phyloP scores from a whole-genome alignment of 768 basidiomycete species.

The Suillus luteus region DNA sequence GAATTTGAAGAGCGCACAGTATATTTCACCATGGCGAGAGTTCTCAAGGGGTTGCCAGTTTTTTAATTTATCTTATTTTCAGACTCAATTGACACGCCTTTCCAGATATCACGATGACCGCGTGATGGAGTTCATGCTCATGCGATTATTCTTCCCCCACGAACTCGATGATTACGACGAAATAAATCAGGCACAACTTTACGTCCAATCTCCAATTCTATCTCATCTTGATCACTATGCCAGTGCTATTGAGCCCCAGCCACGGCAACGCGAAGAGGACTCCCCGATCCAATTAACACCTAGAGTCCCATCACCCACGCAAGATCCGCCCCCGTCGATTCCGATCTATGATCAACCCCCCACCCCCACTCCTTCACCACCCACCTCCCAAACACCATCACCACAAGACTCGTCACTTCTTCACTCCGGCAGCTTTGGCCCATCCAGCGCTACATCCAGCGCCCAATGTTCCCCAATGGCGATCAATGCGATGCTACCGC shows the following conservation, averaged over 20 bases:
- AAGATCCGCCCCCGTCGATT: conserved; percentile 8
- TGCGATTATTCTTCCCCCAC: conserved; percentile 64
- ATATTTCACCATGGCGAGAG: conserved; percentile 76
- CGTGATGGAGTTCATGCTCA: conserved; percentile 71
- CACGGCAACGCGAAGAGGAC: not conserved
- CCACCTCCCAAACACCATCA: conserved; percentile 30
- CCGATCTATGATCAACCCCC: conserved; percentile 20
- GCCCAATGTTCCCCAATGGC: conserved; percentile 28
- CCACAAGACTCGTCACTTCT: conserved; percentile 27
- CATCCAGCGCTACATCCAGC: conserved; percentile 12
- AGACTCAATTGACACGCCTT: conserved; percentile 9
- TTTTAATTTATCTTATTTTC: conserved; percentile 4
- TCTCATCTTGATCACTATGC: conserved; percentile 8
- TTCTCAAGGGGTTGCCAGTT: conserved; percentile 52
- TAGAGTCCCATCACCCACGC: conserved; percentile 4
- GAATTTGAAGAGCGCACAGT: conserved; percentile 73
- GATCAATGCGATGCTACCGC: conserved; percentile 23
- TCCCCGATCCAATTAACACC: not conserved
- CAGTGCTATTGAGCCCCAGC: not conserved
- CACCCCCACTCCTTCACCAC: conserved; percentile 30
- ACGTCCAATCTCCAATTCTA: conserved; percentile 8
- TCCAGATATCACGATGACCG: conserved; percentile 59
- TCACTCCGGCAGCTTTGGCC: conserved; percentile 8
- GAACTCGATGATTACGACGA: conserved; percentile 37
- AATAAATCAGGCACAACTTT: conserved; percentile 8